These are phyloP conservation scores for Myochromella boudieri DNA, from an alignment of 768 basidiomycete genomes.

Conservation along the genomic window DNA sequence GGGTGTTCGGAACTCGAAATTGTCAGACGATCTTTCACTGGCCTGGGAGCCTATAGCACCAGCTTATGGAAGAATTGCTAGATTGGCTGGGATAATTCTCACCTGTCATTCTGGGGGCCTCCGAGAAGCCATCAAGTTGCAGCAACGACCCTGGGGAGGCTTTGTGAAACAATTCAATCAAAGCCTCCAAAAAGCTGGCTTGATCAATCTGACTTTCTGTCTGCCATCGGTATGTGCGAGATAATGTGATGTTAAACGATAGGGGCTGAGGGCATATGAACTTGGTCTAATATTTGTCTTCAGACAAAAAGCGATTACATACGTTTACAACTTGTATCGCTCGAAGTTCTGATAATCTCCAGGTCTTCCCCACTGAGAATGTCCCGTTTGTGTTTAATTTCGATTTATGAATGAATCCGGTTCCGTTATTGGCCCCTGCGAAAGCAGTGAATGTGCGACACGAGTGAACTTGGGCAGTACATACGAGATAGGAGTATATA, in stretches of 20 bases:
- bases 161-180: constrained; percentile 60
- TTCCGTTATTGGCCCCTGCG: constrained; percentile 59
- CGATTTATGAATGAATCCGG: constrained; percentile 89
- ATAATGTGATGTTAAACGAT: constrained; percentile 79
- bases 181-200: constrained; percentile 61
- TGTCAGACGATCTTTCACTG: constrained; percentile 16
- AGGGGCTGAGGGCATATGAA: constrained; percentile 43
- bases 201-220: constrained; percentile 80
- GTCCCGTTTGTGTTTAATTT: constrained; percentile 93
- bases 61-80: not conserved
- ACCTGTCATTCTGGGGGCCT: constrained; percentile 36
- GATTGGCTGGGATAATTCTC: constrained; percentile 9
- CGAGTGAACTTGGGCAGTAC: constrained; percentile 30
- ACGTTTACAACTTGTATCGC: constrained; percentile 77
- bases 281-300: not conserved
- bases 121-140: constrained; percentile 58
- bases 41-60: constrained; percentile 1
- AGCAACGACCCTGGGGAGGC: constrained; percentile 46
- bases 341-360: constrained; percentile 82
- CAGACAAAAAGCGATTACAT: constrained; percentile 30
- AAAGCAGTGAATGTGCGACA: constrained; percentile 8
- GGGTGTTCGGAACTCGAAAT: constrained; percentile 22
- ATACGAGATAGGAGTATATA: constrained; percentile 90
- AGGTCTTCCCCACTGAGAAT: constrained; percentile 97
- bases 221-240: constrained; percentile 89